Evolutionary conservation across 2,329 filamentous ascomycete species (phyloP), one percentile per base, ranked within the genome.

Genomic region (Biscogniauxia marginata): DNA sequence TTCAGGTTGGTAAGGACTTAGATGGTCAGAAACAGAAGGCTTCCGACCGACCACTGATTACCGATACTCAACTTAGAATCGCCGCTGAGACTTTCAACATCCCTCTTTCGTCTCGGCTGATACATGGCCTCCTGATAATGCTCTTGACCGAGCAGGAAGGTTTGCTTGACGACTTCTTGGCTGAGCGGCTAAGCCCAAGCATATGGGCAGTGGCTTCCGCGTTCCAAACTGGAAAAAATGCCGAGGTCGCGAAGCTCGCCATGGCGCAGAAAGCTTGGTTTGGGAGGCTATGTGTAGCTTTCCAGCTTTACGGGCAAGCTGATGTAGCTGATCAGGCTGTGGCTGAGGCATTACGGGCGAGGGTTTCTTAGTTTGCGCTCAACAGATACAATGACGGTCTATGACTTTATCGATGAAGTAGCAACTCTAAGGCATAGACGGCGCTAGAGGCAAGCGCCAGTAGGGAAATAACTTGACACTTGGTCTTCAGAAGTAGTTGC

Each of bases 301-400:
- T 8, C 44, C 8, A 19, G 7, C 44, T 46, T 46, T 46, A 46
- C 44, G 44, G 44, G 18, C 44, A 19, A 19, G 18, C 7, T 8
- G 50, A 50, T 43, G 25, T 45, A 44, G 7, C 43, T 58, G 66
- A 47, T 18, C 24, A 23, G 11, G 24, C 46, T 23, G n/a, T n/a
- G n/a, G n/a, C n/a, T n/a, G n/a, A n/a, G n/a, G n/a, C n/a, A n/a
- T n/a, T n/a, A n/a, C n/a, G n/a, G n/a, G n/a, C n/a, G n/a, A n/a
- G n/a, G n/a, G n/a, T n/a, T n/a, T n/a, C n/a, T n/a, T n/a, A n/a
- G n/a, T n/a, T n/a, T n/a, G n/a, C n/a, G n/a, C n/a, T n/a, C n/a
- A n/a, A n/a, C n/a, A n/a, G n/a, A n/a, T n/a, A n/a, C n/a, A n/a
- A n/a, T n/a, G n/a, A n/a, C n/a, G n/a, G n/a, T n/a, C n/a, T n/a